Conservation (phyloP, 306 rosid genomes). For the Aeschynomene evenia region DNA sequence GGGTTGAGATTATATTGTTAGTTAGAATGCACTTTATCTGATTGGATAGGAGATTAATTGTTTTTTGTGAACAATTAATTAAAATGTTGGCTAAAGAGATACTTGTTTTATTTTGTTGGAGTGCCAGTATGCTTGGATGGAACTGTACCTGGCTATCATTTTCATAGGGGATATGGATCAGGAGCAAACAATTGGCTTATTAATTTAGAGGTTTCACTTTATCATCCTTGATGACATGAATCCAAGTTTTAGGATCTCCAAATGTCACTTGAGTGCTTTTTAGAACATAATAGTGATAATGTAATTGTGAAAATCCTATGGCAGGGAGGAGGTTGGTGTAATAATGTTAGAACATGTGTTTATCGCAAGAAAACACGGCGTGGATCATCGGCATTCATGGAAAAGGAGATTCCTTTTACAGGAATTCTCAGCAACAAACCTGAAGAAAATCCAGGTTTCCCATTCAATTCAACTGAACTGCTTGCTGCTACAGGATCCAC, state of each 20-base stretch:
- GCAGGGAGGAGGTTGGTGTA: constrained; percentile 99
- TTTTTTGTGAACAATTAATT: no score
- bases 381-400: constrained; percentile 87
- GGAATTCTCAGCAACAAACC: constrained; percentile 82
- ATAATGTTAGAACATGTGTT: constrained; percentile 70
- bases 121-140: constrained; percentile 92
- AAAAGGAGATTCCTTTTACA: constrained; percentile 65
- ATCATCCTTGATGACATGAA: neutral
- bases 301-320: constrained; percentile 37
- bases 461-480: constrained; percentile 22
- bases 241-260: neutral
- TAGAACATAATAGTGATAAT: neutral
- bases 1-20: constrained; percentile 3
- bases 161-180: constrained; percentile 80
- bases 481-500: neutral
- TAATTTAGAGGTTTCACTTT: constrained; percentile 78
- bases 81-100: constrained; percentile 23
- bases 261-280: neutral
- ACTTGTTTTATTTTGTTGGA: neutral
- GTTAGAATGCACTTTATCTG: constrained; percentile 12
- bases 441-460: constrained; percentile 81
- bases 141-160: constrained; percentile 87
- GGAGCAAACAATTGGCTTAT: constrained; percentile 89
- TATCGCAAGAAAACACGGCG: constrained; percentile 75
- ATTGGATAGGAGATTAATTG: neutral